Evolutionary conservation across 345 rosid species (phyloP).

Genomic region (Microcos paniculata): DNA sequence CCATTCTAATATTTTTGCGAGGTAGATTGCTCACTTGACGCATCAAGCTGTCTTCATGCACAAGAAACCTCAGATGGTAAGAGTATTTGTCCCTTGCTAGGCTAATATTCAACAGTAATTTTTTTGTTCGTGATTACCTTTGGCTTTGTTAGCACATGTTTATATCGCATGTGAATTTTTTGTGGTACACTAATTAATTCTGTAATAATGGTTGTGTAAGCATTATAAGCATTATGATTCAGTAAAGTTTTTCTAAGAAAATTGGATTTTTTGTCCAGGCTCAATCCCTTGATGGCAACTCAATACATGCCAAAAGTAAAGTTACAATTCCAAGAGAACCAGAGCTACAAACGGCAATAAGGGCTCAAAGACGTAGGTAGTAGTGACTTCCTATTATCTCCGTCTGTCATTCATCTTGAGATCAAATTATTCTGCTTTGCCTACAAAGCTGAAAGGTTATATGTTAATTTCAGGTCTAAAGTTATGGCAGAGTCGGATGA

Average conservation of each 20-base stretch:
- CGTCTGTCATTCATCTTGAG: not conserved
- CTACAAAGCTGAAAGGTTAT: not conserved
- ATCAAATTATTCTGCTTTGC: not conserved
- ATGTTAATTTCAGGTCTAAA: slow-evolving; percentile 43
- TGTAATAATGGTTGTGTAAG: not conserved
- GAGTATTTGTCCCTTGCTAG: not conserved
- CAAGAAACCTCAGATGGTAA: slow-evolving; percentile 47
- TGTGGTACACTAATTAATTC: not conserved
- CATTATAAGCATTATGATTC: not conserved
- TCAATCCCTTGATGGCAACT: slow-evolving; percentile 20
- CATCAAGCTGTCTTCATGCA: slow-evolving; percentile 56
- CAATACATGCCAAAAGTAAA: slow-evolving; percentile 25
- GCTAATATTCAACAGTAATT: not conserved
- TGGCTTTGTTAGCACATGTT: not conserved
- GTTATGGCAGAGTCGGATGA: slow-evolving; percentile 22
- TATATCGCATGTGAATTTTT: not conserved
- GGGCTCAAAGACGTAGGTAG: slow-evolving; percentile 54
- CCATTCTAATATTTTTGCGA: slow-evolving; percentile 9
- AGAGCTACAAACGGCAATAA: slow-evolving; percentile 50
- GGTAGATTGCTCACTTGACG: slow-evolving; percentile 61
- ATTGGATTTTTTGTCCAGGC: slow-evolving; percentile 27
- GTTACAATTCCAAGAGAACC: slow-evolving; percentile 61
- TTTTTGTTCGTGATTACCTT: not conserved
- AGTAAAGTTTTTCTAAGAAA: slow-evolving; percentile 3
- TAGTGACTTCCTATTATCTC: not conserved